Percentiles rank a stretch among this genome's conserved stretches.
Conservation (phyloP, 805 yeast species). For the Dipodascopsis uninucleata region DNA sequence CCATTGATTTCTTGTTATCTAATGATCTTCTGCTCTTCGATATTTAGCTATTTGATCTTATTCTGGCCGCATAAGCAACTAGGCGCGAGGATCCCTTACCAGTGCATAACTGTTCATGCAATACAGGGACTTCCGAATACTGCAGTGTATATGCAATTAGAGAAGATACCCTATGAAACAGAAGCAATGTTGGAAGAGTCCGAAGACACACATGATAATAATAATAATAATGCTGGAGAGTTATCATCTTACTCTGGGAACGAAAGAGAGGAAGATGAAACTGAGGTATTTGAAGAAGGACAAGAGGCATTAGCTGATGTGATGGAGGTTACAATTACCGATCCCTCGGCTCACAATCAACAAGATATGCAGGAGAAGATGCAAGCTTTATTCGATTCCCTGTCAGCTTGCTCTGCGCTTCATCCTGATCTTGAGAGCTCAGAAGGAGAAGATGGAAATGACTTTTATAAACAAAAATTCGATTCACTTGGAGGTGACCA, state of each 20-base stretch:
- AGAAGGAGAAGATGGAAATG: background rate
- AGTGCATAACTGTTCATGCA: constrained; percentile 16
- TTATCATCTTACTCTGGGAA: background rate
- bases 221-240: constrained; percentile 1
- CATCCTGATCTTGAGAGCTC: background rate
- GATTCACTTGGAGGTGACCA: constrained; percentile 15
- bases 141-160: constrained; percentile 20
- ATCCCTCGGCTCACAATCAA: background rate
- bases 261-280: constrained; percentile 1
- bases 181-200: background rate
- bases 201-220: background rate
- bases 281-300: background rate
- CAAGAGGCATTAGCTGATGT: background rate
- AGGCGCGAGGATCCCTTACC: constrained; percentile 14
- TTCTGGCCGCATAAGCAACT: constrained; percentile 2
- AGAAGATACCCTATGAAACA: constrained; percentile 5
- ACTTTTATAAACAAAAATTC: background rate
- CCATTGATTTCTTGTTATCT: no score
- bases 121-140: constrained; percentile 14
- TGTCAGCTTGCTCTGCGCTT: constrained; percentile 7
- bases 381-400: constrained; percentile 9
- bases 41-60: constrained; percentile 6
- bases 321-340: constrained; percentile 4
- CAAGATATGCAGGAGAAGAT: constrained; percentile 6
- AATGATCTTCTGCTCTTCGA: no score